Evolutionary conservation across 768 basidiomycete species (phyloP).

Genomic region (Rhodotorula babjevae): DNA sequence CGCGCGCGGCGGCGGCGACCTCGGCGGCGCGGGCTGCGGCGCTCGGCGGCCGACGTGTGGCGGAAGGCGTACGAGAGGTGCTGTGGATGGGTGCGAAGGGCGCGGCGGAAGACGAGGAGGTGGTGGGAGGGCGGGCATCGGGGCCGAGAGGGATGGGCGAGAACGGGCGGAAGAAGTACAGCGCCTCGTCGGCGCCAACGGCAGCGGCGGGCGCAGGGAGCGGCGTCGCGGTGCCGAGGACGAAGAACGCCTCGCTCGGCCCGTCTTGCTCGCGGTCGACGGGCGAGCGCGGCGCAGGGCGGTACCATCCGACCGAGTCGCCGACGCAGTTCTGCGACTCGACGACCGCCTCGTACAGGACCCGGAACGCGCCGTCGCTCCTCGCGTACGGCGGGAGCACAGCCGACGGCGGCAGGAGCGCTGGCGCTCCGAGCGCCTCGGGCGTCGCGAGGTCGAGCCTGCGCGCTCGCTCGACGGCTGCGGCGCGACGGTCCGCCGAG

Average conservation of each 20-base stretch:
- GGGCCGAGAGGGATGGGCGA: background rate
- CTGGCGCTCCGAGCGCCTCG: no score
- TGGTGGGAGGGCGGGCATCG: background rate
- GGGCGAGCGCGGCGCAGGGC: background rate
- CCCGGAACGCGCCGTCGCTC: background rate
- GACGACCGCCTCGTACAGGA: conserved; percentile 12
- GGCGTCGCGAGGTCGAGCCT: background rate
- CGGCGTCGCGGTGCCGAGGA: background rate
- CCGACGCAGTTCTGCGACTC: conserved; percentile 16
- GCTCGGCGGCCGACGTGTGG: background rate
- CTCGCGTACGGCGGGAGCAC: background rate
- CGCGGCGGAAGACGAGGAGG: background rate
- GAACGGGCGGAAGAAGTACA: conserved; percentile 24
- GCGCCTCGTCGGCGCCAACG: background rate
- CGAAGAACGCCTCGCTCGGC: background rate
- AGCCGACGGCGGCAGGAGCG: background rate
- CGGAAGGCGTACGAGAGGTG: background rate
- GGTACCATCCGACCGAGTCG: conserved; percentile 7
- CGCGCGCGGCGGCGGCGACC: background rate
- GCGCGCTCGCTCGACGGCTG: background rate
- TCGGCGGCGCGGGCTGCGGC: background rate
- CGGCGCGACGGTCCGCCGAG: no score
- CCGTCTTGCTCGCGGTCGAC: background rate
- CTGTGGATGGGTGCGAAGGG: no score
- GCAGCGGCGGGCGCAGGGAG: background rate